Evolutionary conservation across 139 green algal genomes (phyloP).

Genomic region (Penium margaritaceum): DNA sequence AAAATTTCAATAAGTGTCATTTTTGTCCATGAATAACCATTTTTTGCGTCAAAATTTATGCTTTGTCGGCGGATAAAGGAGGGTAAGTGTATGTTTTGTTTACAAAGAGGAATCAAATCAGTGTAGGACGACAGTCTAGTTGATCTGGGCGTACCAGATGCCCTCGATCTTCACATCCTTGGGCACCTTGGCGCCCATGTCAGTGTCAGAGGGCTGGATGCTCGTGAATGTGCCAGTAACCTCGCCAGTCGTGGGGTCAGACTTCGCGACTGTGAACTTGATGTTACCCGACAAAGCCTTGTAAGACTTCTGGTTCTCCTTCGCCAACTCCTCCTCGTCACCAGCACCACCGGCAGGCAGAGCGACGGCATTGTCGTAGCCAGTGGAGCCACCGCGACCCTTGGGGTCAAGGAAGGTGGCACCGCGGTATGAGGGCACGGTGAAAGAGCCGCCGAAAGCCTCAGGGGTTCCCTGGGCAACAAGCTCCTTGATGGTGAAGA

Average conservation of each 20-base stretch:
- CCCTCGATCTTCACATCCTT: constrained; percentile 99
- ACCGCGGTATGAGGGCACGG: constrained; percentile 95
- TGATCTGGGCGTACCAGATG: constrained; percentile 80
- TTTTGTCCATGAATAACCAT: no score
- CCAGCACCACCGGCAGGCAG: constrained; percentile 67
- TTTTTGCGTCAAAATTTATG: no score
- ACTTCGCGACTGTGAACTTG: constrained; percentile 89
- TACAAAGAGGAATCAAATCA: no score
- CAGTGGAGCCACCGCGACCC: constrained; percentile 86
- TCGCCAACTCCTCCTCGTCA: constrained; percentile 78
- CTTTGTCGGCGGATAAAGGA: no score
- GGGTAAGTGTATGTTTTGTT: no score
- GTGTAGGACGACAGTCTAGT: no score
- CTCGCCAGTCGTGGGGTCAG: constrained; percentile 80
- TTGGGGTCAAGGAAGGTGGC: constrained; percentile 99
- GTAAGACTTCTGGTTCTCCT: constrained; percentile 92
- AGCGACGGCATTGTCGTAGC: constrained; percentile 92
- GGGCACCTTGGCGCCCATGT: constrained; percentile 92
- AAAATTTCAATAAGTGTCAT: no score
- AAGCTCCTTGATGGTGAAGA: constrained; percentile 98
- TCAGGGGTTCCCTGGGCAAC: constrained; percentile 74
- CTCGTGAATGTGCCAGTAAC: constrained; percentile 95
- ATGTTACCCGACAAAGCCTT: constrained; percentile 67
- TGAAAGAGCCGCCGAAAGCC: constrained; percentile 87
- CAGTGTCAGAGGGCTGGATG: constrained; percentile 97